Evolutionary conservation across 169 alveolate species (phyloP).

Genomic region (Eimeria praecox): DNA sequence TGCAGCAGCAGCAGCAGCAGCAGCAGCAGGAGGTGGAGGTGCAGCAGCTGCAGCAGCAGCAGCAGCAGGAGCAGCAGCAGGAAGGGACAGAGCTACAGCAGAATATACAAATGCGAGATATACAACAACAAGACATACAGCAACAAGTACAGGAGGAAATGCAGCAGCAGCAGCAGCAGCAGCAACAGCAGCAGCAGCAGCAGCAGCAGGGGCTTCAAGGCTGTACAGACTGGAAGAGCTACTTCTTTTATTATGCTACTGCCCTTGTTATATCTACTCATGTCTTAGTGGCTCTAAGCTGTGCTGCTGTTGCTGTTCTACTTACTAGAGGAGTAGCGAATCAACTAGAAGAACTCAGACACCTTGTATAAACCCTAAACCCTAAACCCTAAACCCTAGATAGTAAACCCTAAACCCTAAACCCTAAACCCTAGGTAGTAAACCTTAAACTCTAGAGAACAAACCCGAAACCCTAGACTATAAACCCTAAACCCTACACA

Average conservation of each 20-base stretch:
- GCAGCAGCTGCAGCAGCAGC: background rate
- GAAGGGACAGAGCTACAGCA: background rate
- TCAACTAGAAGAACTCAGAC: slow-evolving; percentile 72
- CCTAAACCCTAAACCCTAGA: slow-evolving; percentile 34
- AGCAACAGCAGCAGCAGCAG: no score
- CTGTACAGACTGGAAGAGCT: slow-evolving; percentile 69
- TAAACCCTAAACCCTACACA: slow-evolving; percentile 19
- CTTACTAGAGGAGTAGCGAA: slow-evolving; percentile 58
- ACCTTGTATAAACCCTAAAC: slow-evolving; percentile 41
- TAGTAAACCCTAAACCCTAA: slow-evolving; percentile 7
- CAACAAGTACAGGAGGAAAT: no score
- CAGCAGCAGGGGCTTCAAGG: background rate
- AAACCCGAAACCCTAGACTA: background rate
- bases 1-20: background rate
- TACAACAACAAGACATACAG: no score
- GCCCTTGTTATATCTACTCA: slow-evolving; percentile 73
- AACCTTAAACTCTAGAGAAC: background rate
- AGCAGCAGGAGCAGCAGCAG: background rate
- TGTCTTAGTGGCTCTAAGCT: slow-evolving; percentile 68
- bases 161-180: no score
- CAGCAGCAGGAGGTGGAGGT: background rate
- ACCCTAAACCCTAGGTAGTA: background rate
- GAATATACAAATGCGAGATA: no score
- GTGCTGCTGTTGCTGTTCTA: slow-evolving; percentile 72
- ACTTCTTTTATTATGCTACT: slow-evolving; percentile 63